Conservation (phyloP, 257 asterid species). For the Lithospermum erythrorhizon region DNA sequence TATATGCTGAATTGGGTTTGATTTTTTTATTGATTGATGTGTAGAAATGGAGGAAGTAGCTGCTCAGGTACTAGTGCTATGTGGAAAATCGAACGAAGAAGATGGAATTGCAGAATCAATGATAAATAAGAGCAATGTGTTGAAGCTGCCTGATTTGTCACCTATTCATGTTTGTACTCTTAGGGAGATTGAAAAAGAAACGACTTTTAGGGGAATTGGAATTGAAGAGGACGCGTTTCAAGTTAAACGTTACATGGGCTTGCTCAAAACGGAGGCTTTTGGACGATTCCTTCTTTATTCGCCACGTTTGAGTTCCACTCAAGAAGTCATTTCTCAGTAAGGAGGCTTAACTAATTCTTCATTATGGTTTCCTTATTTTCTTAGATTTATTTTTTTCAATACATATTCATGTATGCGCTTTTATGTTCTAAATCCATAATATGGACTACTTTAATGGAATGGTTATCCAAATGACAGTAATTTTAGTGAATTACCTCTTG, state of each 20-base stretch:
- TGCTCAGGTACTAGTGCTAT: slow-evolving; percentile 30
- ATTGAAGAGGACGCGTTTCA: slow-evolving; percentile 25
- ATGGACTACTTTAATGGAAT: not conserved
- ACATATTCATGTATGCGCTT: not conserved
- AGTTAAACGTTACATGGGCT: slow-evolving; percentile 36
- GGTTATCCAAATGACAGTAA: slow-evolving; percentile 38
- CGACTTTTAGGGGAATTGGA: too few relatives aligned
- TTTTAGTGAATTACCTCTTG: slow-evolving; percentile 63
- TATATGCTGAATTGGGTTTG: not conserved
- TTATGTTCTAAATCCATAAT: not conserved
- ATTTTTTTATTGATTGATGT: too few relatives aligned
- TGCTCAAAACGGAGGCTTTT: slow-evolving; percentile 38
- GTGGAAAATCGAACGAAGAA: slow-evolving; percentile 57
- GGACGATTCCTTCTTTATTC: slow-evolving; percentile 73
- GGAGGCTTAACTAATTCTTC: not conserved
- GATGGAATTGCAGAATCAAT: slow-evolving; percentile 44
- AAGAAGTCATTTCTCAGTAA: slow-evolving; percentile 66
- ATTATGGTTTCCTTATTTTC: not conserved
- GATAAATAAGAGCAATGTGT: slow-evolving; percentile 23
- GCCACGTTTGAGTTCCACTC: slow-evolving; percentile 67
- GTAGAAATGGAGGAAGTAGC: slow-evolving; percentile 58
- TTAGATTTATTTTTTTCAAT: not conserved
- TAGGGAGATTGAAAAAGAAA: slow-evolving; percentile 30
- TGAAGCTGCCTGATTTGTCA: slow-evolving; percentile 44
- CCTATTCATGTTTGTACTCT: slow-evolving; percentile 31